Conservation (phyloP, 306 rosid genomes). For the Prunus campanulata region DNA sequence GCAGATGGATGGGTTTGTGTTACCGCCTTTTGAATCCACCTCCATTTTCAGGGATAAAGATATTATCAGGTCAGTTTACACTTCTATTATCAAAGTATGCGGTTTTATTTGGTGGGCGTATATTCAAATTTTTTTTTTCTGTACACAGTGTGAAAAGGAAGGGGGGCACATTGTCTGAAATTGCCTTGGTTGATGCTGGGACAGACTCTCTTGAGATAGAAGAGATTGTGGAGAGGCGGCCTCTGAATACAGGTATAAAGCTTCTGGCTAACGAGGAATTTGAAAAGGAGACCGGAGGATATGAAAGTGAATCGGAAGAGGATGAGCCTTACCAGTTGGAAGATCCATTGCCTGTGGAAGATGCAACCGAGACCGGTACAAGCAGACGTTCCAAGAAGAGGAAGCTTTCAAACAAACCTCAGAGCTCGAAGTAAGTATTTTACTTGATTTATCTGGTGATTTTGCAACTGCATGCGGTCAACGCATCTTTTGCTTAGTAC, state of each 20-base stretch:
- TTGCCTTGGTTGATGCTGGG: constrained; percentile 28
- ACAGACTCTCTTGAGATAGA: constrained; percentile 17
- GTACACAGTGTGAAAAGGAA: constrained; percentile 62
- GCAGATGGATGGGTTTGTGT: constrained; percentile 93
- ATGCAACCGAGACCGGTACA: constrained; percentile 15
- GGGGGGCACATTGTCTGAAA: constrained; percentile 26
- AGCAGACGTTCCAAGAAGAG: constrained; percentile 56
- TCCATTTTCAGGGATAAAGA: constrained; percentile 81
- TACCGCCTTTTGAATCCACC: constrained; percentile 86
- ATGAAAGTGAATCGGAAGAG: constrained; percentile 31
- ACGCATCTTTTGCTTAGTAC: neutral
- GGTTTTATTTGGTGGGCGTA: neutral
- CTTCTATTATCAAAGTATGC: neutral
- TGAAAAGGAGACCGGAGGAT: constrained; percentile 48
- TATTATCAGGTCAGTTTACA: constrained; percentile 56
- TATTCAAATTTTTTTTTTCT: neutral
- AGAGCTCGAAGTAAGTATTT: constrained; percentile 55
- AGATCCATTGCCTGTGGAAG: constrained; percentile 29
- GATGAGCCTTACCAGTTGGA: constrained; percentile 35
- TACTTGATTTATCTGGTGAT: neutral
- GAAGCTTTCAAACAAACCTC: constrained; percentile 57
- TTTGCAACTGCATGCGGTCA: neutral
- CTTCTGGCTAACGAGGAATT: constrained; percentile 54
- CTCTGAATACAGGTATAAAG: constrained; percentile 31
- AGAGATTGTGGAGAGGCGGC: constrained; percentile 26